Evolutionary conservation across 257 asterid species (phyloP).

Genomic region (Henckelia pumila): DNA sequence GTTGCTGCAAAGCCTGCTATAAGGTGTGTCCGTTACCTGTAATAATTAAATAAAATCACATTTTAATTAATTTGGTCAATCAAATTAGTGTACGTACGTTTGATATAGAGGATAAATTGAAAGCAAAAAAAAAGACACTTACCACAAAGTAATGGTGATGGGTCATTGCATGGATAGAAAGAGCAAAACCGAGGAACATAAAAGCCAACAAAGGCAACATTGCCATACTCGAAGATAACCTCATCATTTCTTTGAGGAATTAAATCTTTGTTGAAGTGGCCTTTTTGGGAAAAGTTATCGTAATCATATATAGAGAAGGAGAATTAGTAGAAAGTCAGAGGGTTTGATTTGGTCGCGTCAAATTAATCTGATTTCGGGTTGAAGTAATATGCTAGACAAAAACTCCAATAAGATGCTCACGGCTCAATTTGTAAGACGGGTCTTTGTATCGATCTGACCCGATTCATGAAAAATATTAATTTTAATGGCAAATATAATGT

Average conservation of each 20-base stretch:
- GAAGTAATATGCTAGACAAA: too few relatives aligned
- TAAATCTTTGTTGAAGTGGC: too few relatives aligned
- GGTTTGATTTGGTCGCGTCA: not conserved
- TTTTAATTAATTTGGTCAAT: too few relatives aligned
- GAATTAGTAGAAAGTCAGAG: not conserved
- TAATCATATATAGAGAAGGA: not conserved
- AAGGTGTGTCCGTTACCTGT: conserved; percentile 41
- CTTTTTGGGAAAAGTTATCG: too few relatives aligned
- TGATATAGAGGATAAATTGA: too few relatives aligned
- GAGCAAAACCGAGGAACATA: not conserved
- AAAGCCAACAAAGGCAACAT: not conserved
- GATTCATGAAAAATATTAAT: too few relatives aligned
- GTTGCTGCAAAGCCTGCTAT: conserved; percentile 37
- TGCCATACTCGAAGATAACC: not conserved
- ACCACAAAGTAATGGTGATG: not conserved
- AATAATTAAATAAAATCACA: not conserved
- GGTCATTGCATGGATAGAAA: not conserved
- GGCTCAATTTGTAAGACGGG: too few relatives aligned
- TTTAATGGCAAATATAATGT: too few relatives aligned
- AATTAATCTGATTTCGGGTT: not conserved
- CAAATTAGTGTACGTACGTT: too few relatives aligned
- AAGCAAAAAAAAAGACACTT: not conserved
- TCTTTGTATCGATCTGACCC: too few relatives aligned
- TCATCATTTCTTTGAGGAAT: not conserved
- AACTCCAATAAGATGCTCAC: too few relatives aligned